Evolutionary conservation across 176 grass and related monocot genomes (phyloP).

Genomic region (Oryza rufipogon): DNA sequence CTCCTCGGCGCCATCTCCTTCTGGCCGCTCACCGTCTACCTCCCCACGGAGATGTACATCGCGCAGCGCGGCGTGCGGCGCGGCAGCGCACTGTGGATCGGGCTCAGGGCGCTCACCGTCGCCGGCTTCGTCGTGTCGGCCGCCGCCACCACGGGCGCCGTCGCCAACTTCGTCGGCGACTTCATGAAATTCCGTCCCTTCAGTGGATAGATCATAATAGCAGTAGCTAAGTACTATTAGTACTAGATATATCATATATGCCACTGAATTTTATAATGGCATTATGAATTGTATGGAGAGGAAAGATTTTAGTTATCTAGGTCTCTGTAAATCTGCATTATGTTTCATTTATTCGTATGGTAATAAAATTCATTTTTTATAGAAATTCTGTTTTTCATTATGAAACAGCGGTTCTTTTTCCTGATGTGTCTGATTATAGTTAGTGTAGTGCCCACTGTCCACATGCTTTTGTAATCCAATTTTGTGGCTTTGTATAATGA

Average conservation of each 20-base stretch:
- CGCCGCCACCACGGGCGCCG: slow-evolving; percentile 53
- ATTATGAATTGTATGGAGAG: too few relatives aligned
- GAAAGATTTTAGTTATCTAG: too few relatives aligned
- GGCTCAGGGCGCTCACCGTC: slow-evolving; percentile 45
- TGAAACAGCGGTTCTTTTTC: too few relatives aligned
- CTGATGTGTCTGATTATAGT: not conserved
- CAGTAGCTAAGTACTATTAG: not conserved
- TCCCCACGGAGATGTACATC: slow-evolving; percentile 84
- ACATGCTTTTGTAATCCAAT: too few relatives aligned
- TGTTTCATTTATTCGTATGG: too few relatives aligned
- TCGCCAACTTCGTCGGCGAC: slow-evolving; percentile 56
- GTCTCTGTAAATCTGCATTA: too few relatives aligned
- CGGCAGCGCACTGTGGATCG: slow-evolving; percentile 39
- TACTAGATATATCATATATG: not conserved
- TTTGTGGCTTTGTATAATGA: too few relatives aligned
- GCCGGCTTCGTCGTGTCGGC: slow-evolving; percentile 43
- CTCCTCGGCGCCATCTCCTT: slow-evolving; percentile 74
- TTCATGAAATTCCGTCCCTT: slow-evolving; percentile 61
- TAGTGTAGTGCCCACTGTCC: too few relatives aligned
- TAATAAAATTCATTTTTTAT: too few relatives aligned
- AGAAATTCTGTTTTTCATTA: too few relatives aligned
- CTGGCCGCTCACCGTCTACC: slow-evolving; percentile 82
- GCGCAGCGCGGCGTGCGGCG: slow-evolving; percentile 47
- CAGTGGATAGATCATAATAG: slow-evolving; percentile 15
- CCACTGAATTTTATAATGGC: too few relatives aligned